Conservation (phyloP, 2,329 filamentous ascomycete species). For the Penicillium corylophilum region DNA sequence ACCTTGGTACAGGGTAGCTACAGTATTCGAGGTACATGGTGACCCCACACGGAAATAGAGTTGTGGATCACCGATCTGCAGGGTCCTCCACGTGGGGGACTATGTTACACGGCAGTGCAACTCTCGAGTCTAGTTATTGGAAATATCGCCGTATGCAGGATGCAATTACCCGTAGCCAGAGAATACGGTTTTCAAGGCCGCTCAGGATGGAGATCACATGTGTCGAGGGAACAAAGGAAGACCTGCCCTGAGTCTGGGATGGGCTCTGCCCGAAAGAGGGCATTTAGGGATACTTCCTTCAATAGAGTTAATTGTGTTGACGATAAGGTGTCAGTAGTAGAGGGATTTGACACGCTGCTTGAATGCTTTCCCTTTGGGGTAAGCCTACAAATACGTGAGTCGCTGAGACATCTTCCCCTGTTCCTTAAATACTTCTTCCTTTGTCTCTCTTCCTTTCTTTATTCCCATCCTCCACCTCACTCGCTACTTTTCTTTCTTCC, state of each 20-base stretch:
- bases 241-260: background rate
- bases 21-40: background rate
- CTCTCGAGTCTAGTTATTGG: background rate
- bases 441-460: constrained; percentile 3
- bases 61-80: background rate
- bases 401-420: background rate
- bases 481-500: background rate
- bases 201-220: background rate
- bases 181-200: background rate
- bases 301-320: too few relatives aligned
- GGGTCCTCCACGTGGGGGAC: background rate
- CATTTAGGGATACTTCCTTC: background rate
- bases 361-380: background rate
- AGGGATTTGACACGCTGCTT: background rate
- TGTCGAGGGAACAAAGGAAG: background rate
- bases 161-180: background rate
- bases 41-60: background rate
- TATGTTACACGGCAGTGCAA: background rate
- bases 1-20: background rate
- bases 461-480: background rate
- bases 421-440: constrained; percentile 7
- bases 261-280: background rate
- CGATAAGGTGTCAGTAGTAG: background rate
- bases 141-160: background rate
- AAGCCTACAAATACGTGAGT: background rate